A percentile compares a stretch with the other conserved stretches of the same genome.
These are phyloP conservation scores for Glarea lozoyensis DNA, from an alignment of 495 filamentous ascomycete genomes.

Conservation along the genomic window DNA sequence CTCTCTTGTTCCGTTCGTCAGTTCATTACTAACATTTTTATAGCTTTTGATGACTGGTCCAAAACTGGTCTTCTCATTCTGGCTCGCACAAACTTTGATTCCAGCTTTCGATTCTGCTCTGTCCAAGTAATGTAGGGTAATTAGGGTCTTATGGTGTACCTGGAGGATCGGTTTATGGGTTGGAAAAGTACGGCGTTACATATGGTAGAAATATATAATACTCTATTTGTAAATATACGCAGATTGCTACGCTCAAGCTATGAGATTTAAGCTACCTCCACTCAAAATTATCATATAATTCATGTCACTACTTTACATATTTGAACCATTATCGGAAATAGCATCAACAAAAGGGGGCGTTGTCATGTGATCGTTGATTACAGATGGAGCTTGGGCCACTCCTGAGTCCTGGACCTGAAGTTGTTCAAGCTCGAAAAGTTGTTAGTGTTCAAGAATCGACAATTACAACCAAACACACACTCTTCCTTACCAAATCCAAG, in stretches of 20 bases:
- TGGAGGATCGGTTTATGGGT: not conserved
- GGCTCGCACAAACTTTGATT: constrained; percentile 93
- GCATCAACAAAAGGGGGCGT: not conserved
- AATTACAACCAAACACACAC: not conserved
- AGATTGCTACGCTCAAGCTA: not conserved
- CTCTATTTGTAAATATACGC: constrained; percentile 9
- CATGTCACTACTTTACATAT: too few relatives aligned
- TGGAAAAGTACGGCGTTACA: constrained; percentile 11
- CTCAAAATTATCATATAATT: constrained; percentile 2
- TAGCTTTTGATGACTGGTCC: constrained; percentile 94
- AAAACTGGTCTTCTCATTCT: constrained; percentile 99
- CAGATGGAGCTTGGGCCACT: too few relatives aligned
- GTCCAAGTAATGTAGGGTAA: constrained; percentile 14
- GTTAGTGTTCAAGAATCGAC: not conserved
- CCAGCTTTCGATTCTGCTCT: constrained; percentile 42
- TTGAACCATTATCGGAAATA: not conserved
- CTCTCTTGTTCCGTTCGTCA: not conserved
- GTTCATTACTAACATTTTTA: constrained; percentile 8
- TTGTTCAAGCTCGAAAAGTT: not conserved
- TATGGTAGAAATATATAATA: constrained; percentile 11
- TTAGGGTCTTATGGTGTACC: constrained; percentile 1
- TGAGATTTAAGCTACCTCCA: constrained; percentile 8
- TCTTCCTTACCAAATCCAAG: not conserved
- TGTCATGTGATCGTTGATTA: constrained; percentile 12
- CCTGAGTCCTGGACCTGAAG: too few relatives aligned